Evolutionary conservation across 2,329 filamentous ascomycete species (phyloP).

Genomic region (Hypomyces rosellus): DNA sequence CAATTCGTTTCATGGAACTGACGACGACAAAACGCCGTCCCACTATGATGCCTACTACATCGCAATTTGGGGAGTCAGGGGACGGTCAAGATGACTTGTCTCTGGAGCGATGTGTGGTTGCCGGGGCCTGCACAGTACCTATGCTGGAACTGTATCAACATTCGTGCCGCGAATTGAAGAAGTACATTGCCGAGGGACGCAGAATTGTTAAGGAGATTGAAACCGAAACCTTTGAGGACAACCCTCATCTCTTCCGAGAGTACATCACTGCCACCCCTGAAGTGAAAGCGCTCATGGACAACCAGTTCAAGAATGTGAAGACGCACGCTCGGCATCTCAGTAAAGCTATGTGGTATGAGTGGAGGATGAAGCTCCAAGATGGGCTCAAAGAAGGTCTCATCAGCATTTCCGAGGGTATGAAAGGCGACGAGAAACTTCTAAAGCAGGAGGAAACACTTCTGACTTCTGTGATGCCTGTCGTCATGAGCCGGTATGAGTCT

Average conservation of each 20-base stretch:
- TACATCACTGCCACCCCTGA: conserved; percentile 82
- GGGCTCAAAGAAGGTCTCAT: conserved; percentile 76
- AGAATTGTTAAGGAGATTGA: conserved; percentile 89
- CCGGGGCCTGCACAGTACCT: conserved; percentile 83
- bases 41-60: conserved; percentile 58
- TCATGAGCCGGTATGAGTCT: conserved; percentile 54
- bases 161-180: conserved; percentile 91
- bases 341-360: conserved; percentile 97
- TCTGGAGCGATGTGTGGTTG: conserved; percentile 75
- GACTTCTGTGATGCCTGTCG: conserved; percentile 57
- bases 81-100: conserved; percentile 46
- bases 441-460: conserved; percentile 63
- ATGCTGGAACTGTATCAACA: conserved; percentile 95
- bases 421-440: conserved; percentile 62
- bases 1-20: conserved; percentile 96
- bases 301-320: conserved; percentile 96
- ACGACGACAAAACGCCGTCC: conserved; percentile 92
- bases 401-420: conserved; percentile 70
- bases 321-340: conserved; percentile 83
- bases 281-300: conserved; percentile 83
- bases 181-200: conserved; percentile 90
- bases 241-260: conserved; percentile 84
- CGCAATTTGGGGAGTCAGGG: conserved; percentile 35
- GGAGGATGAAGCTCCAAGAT: conserved; percentile 81
- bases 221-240: conserved; percentile 79